Base-by-base conservation (phyloP, 73 alveolate species). In the Paramecium bursaria region DNA sequence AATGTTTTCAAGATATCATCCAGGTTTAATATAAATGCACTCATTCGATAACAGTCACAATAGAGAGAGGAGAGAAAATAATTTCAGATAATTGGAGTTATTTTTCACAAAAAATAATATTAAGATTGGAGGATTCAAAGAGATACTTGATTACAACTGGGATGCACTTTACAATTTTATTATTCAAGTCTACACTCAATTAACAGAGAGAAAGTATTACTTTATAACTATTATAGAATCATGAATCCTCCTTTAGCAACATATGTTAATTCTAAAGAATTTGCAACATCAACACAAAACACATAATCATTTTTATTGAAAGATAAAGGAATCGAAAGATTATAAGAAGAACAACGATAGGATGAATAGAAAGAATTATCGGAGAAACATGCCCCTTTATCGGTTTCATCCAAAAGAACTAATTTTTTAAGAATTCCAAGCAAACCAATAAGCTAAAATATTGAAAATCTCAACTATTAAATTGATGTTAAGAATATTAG, bases 1-100 rank as follows among this genome's bases (percentile, higher is more conserved):
- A 86, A 95, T 95, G 54, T 88, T 95, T 74, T 93, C 97, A 14
- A 89, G 99, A 13, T 95, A 95, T 75, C 93, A 91, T 92, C 99
- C 99, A 22, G 90, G 86, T 0, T 91, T 85, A 55, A 88, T 92
- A 22, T 85, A 89, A 52, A 92, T 92, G 97, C 95, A 89, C 60
- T 86, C 94, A 1, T 92, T 92, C 49, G 97, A 92, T 19, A 89
- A 92, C 50, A 91, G 92, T 2, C 90, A 92, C 17, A 67, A 90
- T 74, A 49, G 48, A 44, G 88, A 49, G 27, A 85, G 86, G 79
- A 92, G 87, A 75, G 23, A 10, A 42, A 79, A 79, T 51, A 79
- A 79, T 22, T 79, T 44, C 50, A 44, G 54, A 55, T 47, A 53
- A 46, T 79, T 79, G 54, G 57, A 52, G 67, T 50, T 79, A 30